Percentiles rank a stretch among this genome's conserved stretches.
These are phyloP conservation scores for Fusarium sublunatum DNA, from an alignment of 2,329 filamentous ascomycete species.

Conservation along the genomic window DNA sequence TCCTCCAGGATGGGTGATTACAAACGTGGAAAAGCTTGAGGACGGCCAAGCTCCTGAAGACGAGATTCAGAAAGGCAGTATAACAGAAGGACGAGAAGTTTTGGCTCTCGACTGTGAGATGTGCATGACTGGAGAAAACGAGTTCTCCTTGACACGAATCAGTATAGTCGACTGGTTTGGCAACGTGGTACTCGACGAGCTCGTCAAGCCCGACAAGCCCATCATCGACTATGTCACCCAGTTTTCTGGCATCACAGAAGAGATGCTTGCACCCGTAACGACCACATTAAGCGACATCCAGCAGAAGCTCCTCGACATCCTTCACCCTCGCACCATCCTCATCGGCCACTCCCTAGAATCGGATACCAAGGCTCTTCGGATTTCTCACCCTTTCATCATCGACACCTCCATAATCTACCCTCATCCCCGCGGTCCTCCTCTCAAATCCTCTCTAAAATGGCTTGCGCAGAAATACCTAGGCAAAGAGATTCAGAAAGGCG, in stretches of 20 bases:
- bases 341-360: conserved; percentile 85
- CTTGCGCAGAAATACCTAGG: conserved; percentile 86
- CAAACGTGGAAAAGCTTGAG: conserved; percentile 71
- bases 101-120: conserved; percentile 96
- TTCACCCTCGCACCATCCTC: conserved; percentile 79
- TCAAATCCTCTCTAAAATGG: conserved; percentile 92
- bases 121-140: conserved; percentile 85
- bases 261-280: conserved; percentile 83
- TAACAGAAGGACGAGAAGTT: conserved; percentile 83
- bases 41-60: conserved; percentile 75
- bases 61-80: conserved; percentile 81
- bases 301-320: conserved; percentile 74
- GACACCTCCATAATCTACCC: conserved; percentile 92
- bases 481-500: conserved; percentile 88
- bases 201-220: conserved; percentile 89
- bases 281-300: conserved; percentile 89
- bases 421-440: conserved; percentile 86
- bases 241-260: conserved; percentile 91
- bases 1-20: conserved; percentile 86
- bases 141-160: conserved; percentile 87
- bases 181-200: conserved; percentile 82
- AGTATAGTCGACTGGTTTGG: conserved; percentile 90
- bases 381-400: conserved; percentile 92
- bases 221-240: conserved; percentile 93
- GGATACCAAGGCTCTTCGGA: conserved; percentile 83